These are phyloP conservation scores for Marsdenia floribunda DNA, from an alignment of 257 asterid species.

Conservation along the genomic window DNA sequence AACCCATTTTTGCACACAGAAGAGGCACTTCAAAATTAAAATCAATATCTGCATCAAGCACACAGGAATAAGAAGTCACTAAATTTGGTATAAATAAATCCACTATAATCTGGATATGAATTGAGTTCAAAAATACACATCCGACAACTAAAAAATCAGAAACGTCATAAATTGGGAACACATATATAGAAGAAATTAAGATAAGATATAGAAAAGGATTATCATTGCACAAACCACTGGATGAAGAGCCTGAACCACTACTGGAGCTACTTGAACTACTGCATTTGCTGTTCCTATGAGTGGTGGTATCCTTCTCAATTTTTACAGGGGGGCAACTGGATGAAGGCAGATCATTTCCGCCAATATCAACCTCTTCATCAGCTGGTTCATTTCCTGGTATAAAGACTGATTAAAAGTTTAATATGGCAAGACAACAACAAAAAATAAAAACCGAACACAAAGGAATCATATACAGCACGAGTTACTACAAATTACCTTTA, in stretches of 20 bases:
- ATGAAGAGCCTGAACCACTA: constrained; percentile 69
- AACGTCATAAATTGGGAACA: background rate
- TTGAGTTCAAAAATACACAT: background rate
- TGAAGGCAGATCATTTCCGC: constrained; percentile 57
- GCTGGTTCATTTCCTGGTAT: constrained; percentile 49
- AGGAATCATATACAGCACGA: background rate
- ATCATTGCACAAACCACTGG: constrained; percentile 44
- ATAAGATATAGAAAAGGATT: constrained; percentile 11
- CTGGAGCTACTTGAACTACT: constrained; percentile 70
- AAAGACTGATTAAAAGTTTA: background rate
- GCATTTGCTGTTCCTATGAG: constrained; percentile 44
- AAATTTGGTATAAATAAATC: background rate
- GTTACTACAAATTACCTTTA: constrained; percentile 39
- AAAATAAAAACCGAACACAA: background rate
- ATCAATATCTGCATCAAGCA: background rate
- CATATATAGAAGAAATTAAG: background rate
- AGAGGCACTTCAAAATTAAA: background rate
- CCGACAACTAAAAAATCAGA: background rate
- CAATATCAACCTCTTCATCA: constrained; percentile 80
- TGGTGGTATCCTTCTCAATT: constrained; percentile 46
- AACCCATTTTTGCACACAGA: background rate
- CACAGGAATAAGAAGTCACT: background rate
- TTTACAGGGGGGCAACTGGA: constrained; percentile 56
- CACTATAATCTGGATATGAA: background rate
- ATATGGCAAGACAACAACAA: background rate